These are phyloP conservation scores for Kwoniella sp. DNA, from an alignment of 768 basidiomycete genomes.

Conservation along the genomic window DNA sequence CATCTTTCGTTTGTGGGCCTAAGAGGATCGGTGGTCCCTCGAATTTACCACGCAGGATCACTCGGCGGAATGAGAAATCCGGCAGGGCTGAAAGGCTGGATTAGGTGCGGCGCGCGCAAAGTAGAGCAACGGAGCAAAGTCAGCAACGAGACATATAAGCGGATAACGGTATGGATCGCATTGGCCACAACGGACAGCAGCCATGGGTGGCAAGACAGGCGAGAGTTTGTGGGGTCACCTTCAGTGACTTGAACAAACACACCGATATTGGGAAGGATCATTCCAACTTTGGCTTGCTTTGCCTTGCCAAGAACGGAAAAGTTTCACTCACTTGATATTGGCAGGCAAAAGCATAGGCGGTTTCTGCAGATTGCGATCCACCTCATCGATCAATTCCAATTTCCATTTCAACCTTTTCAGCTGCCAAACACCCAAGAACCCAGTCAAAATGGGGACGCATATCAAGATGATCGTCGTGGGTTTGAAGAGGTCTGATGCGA, in stretches of 20 bases:
- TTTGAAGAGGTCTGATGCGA: slow-evolving; percentile 27
- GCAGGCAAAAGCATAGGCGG: slow-evolving; percentile 76
- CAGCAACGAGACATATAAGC: too few relatives aligned
- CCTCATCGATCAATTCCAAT: slow-evolving; percentile 84
- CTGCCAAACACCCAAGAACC: slow-evolving; percentile 91
- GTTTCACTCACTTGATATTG: slow-evolving; percentile 78
- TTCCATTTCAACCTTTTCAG: slow-evolving; percentile 93
- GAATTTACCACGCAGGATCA: slow-evolving; percentile 75
- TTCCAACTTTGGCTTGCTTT: too few relatives aligned
- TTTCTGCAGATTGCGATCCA: slow-evolving; percentile 82
- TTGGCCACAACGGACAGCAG: too few relatives aligned
- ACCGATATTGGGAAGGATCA: too few relatives aligned
- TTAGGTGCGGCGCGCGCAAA: neutral
- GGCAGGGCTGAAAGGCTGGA: slow-evolving; percentile 72
- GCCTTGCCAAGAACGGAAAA: too few relatives aligned
- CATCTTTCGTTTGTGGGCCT: slow-evolving; percentile 83
- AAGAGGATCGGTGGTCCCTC: slow-evolving; percentile 77
- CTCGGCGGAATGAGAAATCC: slow-evolving; percentile 86
- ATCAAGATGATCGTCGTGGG: slow-evolving; percentile 63
- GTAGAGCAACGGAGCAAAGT: neutral
- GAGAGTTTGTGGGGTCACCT: too few relatives aligned
- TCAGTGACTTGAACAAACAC: too few relatives aligned
- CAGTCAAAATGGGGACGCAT: slow-evolving; percentile 85
- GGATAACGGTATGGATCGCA: too few relatives aligned
- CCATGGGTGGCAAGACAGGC: neutral